Conservation (phyloP, 164 flowering plant species). For the Vitis riparia region DNA sequence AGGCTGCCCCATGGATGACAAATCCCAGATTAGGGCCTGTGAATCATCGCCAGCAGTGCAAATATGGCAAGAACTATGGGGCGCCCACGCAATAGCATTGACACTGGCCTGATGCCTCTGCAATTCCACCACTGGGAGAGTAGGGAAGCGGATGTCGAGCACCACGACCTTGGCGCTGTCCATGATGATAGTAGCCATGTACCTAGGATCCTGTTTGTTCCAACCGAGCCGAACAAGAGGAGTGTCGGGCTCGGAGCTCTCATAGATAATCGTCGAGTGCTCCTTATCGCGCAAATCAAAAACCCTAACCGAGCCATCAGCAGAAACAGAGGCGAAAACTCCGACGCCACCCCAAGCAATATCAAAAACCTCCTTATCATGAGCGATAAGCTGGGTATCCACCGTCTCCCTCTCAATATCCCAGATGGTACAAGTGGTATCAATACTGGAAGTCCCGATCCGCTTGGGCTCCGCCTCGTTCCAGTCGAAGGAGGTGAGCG, state of each 20-base stretch:
- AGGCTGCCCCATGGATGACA: slow-evolving; percentile 85
- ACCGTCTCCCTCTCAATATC: slow-evolving; percentile 74
- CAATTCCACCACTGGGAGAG: slow-evolving; percentile 81
- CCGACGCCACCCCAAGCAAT: slow-evolving; percentile 96
- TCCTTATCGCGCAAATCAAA: slow-evolving; percentile 91
- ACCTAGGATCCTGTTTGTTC: slow-evolving; percentile 94
- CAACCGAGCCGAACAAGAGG: slow-evolving; percentile 83
- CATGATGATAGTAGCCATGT: slow-evolving; percentile 93
- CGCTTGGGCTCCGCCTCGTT: slow-evolving; percentile 83
- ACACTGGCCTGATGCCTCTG: slow-evolving; percentile 89
- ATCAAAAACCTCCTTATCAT: slow-evolving; percentile 90
- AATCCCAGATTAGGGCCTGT: slow-evolving; percentile 87
- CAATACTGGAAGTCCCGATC: slow-evolving; percentile 83
- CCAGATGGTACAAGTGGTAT: slow-evolving; percentile 96
- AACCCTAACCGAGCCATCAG: slow-evolving; percentile 82
- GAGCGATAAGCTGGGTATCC: slow-evolving; percentile 86
- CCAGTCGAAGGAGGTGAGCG: slow-evolving; percentile 89
- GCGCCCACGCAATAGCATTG: slow-evolving; percentile 95
- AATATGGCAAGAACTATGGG: slow-evolving; percentile 88
- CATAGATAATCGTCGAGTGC: slow-evolving; percentile 91
- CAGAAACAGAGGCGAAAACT: slow-evolving; percentile 93
- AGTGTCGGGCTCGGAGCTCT: slow-evolving; percentile 83
- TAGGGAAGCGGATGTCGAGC: slow-evolving; percentile 78
- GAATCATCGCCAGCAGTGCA: slow-evolving; percentile 95
- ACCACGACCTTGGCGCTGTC: slow-evolving; percentile 85